phyloP scores from a whole-genome alignment of 768 basidiomycete genomes.

The Xerocomus spinulosus region DNA sequence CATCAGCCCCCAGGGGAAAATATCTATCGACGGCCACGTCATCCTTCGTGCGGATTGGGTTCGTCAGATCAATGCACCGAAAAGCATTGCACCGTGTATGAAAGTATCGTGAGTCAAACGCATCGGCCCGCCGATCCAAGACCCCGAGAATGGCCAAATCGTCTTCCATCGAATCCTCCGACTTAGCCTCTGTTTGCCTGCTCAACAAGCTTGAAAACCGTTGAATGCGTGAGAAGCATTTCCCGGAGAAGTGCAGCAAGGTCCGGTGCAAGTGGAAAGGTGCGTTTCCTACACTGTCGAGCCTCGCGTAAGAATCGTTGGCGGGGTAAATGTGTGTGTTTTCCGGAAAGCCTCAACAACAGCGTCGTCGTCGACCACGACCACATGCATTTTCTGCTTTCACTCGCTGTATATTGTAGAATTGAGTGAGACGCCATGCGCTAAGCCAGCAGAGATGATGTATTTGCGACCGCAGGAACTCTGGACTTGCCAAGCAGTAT shows the following conservation, averaged over 20 bases:
- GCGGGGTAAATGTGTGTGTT: background rate
- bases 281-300: conserved; percentile 1
- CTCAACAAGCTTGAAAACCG: background rate
- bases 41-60: too few species aligned
- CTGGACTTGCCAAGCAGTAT: background rate
- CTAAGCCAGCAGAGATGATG: conserved; percentile 22
- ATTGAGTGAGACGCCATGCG: conserved; percentile 22
- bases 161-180: conserved; percentile 1
- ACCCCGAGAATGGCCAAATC: conserved; percentile 2
- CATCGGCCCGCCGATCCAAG: conserved; percentile 1
- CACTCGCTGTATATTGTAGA: conserved; percentile 18
- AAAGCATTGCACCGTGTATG: background rate
- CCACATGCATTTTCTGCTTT: background rate
- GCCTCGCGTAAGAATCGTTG: conserved; percentile 1
- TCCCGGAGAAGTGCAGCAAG: background rate
- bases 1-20: too few species aligned
- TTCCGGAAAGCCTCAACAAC: conserved; percentile 14
- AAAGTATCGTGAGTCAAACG: background rate
- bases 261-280: background rate
- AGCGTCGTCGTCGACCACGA: conserved; percentile 7
- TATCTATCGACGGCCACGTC: too few species aligned
- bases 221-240: background rate
- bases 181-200: background rate
- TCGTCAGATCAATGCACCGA: too few species aligned
- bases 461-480: conserved; percentile 1